Evolutionary conservation across 495 filamentous ascomycete species (phyloP).

Genomic region (Daldinia concentrica): DNA sequence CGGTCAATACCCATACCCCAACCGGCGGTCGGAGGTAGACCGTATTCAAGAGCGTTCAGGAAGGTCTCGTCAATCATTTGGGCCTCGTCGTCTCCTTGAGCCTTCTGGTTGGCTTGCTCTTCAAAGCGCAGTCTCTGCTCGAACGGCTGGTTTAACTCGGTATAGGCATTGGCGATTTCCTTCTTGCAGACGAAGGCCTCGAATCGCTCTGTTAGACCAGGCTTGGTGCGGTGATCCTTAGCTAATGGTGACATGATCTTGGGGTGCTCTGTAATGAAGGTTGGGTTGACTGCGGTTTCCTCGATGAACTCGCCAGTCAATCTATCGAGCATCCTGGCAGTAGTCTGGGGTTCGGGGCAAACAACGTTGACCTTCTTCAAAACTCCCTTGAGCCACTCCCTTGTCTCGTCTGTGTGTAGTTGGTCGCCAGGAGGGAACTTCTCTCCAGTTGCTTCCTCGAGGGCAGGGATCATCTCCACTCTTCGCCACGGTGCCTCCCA

Average conservation of each 20-base stretch:
- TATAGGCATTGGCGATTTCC: constrained; percentile 96
- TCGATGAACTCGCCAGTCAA: constrained; percentile 97
- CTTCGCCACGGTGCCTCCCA: constrained; percentile 95
- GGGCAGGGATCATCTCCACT: constrained; percentile 94
- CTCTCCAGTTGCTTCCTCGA: constrained; percentile 89
- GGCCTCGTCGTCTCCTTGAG: constrained; percentile 94
- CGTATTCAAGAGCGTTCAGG: constrained; percentile 81
- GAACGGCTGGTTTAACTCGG: constrained; percentile 97
- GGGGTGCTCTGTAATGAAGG: constrained; percentile 80
- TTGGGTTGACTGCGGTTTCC: constrained; percentile 91
- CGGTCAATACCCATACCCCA: constrained; percentile 99
- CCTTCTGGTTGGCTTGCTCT: constrained; percentile 96
- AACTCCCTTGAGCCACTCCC: constrained; percentile 82
- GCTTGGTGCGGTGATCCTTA: constrained; percentile 85
- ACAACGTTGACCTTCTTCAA: constrained; percentile 91
- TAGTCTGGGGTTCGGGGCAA: constrained; percentile 89
- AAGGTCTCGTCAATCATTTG: constrained; percentile 95
- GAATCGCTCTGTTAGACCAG: constrained; percentile 94
- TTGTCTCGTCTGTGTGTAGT: constrained; percentile 87
- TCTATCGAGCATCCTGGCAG: constrained; percentile 97
- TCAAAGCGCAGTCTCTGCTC: constrained; percentile 94
- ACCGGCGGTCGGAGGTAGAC: constrained; percentile 91
- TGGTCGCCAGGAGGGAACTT: constrained; percentile 91
- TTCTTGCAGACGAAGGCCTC: constrained; percentile 98
- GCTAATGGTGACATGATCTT: constrained; percentile 89